A percentile compares a stretch with the other conserved stretches of the same genome.
phyloP scores from a whole-genome alignment of 108 stramenopile genomes.

The Fragilaria radians region DNA sequence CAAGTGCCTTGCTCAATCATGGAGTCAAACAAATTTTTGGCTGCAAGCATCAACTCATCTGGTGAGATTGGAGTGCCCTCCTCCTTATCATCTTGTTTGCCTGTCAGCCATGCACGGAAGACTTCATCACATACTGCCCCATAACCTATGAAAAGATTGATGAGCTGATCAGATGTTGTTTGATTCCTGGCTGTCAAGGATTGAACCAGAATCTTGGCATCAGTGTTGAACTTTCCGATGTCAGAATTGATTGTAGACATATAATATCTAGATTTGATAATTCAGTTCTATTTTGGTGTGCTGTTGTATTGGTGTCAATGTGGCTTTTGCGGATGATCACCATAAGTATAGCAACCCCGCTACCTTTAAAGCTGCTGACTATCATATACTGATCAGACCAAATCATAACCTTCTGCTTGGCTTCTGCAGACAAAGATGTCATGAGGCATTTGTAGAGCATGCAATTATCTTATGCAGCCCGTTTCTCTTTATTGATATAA shows the following conservation, averaged over 20 bases:
- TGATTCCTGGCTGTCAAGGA: slow-evolving; percentile 6
- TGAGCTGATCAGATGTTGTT: slow-evolving; percentile 7
- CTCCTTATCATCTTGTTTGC: slow-evolving; percentile 17
- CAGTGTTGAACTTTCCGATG: slow-evolving; percentile 13
- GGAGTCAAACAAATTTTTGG: slow-evolving; percentile 13
- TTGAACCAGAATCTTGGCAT: slow-evolving; percentile 3
- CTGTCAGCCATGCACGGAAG: slow-evolving; percentile 15
- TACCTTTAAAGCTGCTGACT: neutral
- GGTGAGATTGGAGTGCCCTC: slow-evolving; percentile 17
- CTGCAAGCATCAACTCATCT: slow-evolving; percentile 15
- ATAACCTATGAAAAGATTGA: slow-evolving; percentile 36
- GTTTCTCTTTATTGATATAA: neutral
- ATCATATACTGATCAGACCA: slow-evolving; percentile 1
- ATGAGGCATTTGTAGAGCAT: neutral
- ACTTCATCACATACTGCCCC: slow-evolving; percentile 3
- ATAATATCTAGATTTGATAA: slow-evolving; percentile 13
- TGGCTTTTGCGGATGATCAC: slow-evolving; percentile 14
- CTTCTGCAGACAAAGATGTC: slow-evolving; percentile 1
- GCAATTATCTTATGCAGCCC: slow-evolving; percentile 1
- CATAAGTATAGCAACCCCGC: slow-evolving; percentile 18
- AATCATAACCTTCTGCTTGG: neutral
- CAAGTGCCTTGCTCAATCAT: slow-evolving; percentile 6
- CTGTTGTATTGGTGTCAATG: slow-evolving; percentile 19
- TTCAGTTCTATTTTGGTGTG: slow-evolving; percentile 3
- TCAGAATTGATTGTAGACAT: slow-evolving; percentile 16